Evolutionary conservation across 805 yeast species (phyloP).

Genomic region (Teunomyces gatunensis): DNA sequence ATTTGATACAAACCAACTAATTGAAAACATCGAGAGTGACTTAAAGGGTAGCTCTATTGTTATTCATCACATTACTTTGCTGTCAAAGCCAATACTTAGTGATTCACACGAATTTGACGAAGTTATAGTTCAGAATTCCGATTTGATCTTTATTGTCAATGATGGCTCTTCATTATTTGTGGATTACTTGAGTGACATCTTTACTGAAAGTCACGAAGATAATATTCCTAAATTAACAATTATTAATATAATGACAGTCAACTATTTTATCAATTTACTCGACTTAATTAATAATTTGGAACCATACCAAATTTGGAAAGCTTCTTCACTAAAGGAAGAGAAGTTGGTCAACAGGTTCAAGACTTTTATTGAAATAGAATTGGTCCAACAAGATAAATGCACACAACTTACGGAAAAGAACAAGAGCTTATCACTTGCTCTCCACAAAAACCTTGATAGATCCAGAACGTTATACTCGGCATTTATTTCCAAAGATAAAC

Average conservation of each 20-base stretch:
- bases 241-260: conserved; percentile 38
- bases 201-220: conserved; percentile 5
- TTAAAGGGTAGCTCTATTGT: conserved; percentile 11
- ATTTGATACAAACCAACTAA: conserved; percentile 18
- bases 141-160: conserved; percentile 34
- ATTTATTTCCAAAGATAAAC: conserved; percentile 17
- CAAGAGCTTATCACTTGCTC: conserved; percentile 7
- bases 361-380: conserved; percentile 26
- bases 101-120: conserved; percentile 10
- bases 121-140: conserved; percentile 19
- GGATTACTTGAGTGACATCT: conserved; percentile 20
- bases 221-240: conserved; percentile 29
- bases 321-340: conserved; percentile 28
- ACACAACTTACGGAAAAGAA: conserved; percentile 6
- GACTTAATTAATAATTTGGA: conserved; percentile 30
- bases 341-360: conserved; percentile 24
- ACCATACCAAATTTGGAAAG: conserved; percentile 42
- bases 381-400: conserved; percentile 3
- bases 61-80: conserved; percentile 15
- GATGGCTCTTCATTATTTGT: conserved; percentile 35
- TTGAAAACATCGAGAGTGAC: conserved; percentile 15
- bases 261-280: conserved; percentile 38
- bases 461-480: conserved; percentile 20
- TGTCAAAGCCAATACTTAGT: background rate
- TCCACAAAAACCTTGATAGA: conserved; percentile 2